Conservation (phyloP, 1,139 yeast genomes). For the Diutina scorzettiae region DNA sequence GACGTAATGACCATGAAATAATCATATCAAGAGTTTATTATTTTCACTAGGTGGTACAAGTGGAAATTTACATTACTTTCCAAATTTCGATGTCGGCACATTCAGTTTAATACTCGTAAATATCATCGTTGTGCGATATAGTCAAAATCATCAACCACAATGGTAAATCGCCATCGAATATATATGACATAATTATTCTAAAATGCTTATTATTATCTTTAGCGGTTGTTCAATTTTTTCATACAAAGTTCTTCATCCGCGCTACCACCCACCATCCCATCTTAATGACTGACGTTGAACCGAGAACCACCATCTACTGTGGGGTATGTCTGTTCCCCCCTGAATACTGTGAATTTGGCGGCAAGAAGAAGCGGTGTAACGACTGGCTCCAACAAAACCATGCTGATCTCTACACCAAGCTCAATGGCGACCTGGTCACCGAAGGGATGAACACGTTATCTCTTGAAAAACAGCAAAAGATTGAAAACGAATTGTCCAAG, state of each 20-base stretch:
- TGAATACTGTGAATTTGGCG: conserved; percentile 91
- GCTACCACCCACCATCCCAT: background rate
- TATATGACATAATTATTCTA: too few relatives aligned
- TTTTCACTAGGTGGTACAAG: too few relatives aligned
- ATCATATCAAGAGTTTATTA: too few relatives aligned
- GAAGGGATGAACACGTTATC: conserved; percentile 46
- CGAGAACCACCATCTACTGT: conserved; percentile 37
- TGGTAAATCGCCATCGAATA: too few relatives aligned
- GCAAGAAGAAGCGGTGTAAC: conserved; percentile 69
- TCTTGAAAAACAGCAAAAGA: conserved; percentile 69
- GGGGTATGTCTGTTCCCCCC: conserved; percentile 82
- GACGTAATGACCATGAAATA: too few relatives aligned
- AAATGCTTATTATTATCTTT: too few relatives aligned
- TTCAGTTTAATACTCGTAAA: too few relatives aligned
- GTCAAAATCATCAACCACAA: too few relatives aligned
- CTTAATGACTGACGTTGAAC: conserved; percentile 4
- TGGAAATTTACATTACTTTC: too few relatives aligned
- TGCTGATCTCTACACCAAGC: conserved; percentile 39
- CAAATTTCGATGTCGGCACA: too few relatives aligned
- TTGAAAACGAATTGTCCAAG: conserved; percentile 71
- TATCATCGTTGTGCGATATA: too few relatives aligned
- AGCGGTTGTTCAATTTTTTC: background rate
- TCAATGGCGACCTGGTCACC: conserved; percentile 37
- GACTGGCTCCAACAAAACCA: conserved; percentile 63
- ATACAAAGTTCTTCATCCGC: background rate